Evolutionary conservation across 2,329 filamentous ascomycete species (phyloP), one percentile per base, ranked within the genome.

Genomic region (Stylonectria norvegica): DNA sequence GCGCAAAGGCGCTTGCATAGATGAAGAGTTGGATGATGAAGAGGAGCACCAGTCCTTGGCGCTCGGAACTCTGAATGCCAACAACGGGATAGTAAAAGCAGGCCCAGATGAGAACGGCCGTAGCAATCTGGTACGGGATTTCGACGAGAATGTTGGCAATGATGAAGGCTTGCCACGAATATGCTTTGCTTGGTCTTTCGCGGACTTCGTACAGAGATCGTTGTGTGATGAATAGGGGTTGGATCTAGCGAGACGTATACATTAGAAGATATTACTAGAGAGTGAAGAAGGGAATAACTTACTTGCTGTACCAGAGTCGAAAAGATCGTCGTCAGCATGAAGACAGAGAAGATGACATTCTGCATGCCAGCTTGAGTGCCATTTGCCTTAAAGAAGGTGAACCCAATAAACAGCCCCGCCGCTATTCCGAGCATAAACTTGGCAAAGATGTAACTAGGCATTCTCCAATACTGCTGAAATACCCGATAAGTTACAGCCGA

Each of bases 381-480:
- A 5, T 77, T 42, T 5, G 67, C 58, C 4, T 68, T 34, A 65
- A 72, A 87, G 61, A 89, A 87, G 0, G 81, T 84, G 60, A 88
- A 86, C 1, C 85, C 86, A 43, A 89, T 83, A 58, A 90, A 90
- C 2, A 91, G 68, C 5, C 76, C 71, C 17, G 79, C 72, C 40
- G 79, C 71, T 36, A 76, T 48, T 2, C 67, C 81, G 14, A 91
- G 75, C 1, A 73, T 60, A 2, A 78, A 61, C 66, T 91, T 91
- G 41, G 85, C 77, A 62, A 87, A 85, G 55, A 93, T 81, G 64
- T 93, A 93, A 9, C 72, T 72, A 0, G 87, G 87, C 40, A 81
- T 87, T 32, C 87, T 78, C 86, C 87, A 91, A 71, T 90, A 90
- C 58, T 93, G 87, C 56, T 87, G 77, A 64, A 89, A 89, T 5